phyloP scores from a whole-genome alignment of 2,329 filamentous ascomycete species.

The Botrytis aclada region DNA sequence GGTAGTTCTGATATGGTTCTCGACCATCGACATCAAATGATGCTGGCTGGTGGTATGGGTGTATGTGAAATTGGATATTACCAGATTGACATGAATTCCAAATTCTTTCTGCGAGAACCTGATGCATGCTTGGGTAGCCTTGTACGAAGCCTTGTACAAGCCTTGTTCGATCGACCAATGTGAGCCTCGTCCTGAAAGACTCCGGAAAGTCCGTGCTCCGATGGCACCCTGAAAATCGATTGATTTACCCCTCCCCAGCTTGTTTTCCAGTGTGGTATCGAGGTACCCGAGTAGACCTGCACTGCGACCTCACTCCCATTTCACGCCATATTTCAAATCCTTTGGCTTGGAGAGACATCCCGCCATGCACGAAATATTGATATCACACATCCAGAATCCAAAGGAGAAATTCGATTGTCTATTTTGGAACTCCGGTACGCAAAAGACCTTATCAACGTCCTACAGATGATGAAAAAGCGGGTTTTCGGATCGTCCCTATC shows the following conservation, averaged over 20 bases:
- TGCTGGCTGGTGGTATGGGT: neutral
- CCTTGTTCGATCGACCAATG: neutral
- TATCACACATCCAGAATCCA: neutral
- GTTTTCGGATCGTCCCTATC: neutral
- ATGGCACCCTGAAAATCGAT: neutral
- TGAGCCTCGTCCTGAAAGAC: neutral
- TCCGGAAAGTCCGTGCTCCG: constrained; percentile 1
- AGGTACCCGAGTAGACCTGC: too few relatives aligned
- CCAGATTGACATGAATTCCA: neutral
- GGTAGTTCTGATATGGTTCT: neutral
- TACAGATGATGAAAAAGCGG: neutral
- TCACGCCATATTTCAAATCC: neutral
- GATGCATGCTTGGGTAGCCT: neutral
- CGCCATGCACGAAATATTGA: neutral
- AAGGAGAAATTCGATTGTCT: constrained; percentile 7
- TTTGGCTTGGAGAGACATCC: neutral
- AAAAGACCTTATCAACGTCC: neutral
- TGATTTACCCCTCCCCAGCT: neutral
- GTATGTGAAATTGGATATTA: neutral
- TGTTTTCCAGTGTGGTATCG: neutral
- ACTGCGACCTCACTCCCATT: too few relatives aligned
- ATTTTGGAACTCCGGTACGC: neutral
- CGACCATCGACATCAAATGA: neutral
- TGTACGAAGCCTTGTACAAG: neutral
- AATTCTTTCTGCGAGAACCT: neutral